Conservation (phyloP, 2,329 filamentous ascomycete species). For the Ceratocystis colombiana region DNA sequence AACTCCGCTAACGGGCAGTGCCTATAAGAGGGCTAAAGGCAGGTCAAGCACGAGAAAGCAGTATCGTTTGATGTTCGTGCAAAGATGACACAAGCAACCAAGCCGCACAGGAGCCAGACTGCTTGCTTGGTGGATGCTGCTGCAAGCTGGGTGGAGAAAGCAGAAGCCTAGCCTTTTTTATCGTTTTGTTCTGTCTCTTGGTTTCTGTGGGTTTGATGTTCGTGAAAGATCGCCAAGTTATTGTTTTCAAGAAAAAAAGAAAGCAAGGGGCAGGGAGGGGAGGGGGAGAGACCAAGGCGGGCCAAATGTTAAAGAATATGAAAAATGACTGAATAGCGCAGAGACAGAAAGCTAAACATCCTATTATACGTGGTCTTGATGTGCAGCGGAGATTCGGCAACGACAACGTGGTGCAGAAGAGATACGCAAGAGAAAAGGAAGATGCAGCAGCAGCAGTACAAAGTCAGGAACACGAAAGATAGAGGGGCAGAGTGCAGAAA, state of each 20-base stretch:
- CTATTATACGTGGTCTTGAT: neutral
- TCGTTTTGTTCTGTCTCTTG: neutral
- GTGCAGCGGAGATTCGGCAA: neutral
- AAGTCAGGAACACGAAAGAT: neutral
- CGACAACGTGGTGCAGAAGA: neutral
- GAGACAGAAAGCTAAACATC: constrained; percentile 13
- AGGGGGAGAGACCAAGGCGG: neutral
- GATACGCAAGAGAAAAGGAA: neutral
- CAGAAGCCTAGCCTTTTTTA: neutral
- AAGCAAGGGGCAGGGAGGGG: neutral
- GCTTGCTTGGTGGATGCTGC: neutral
- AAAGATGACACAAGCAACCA: constrained; percentile 12
- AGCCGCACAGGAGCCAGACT: neutral
- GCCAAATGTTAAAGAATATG: constrained; percentile 3
- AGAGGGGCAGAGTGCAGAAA: neutral
- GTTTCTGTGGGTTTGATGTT: constrained; percentile 1
- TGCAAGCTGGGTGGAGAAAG: neutral
- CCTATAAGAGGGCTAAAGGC: neutral
- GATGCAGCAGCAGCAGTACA: neutral
- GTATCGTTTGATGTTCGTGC: constrained; percentile 2
- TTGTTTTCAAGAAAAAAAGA: neutral
- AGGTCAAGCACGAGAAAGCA: neutral
- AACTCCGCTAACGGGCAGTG: neutral
- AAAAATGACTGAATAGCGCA: constrained; percentile 4
- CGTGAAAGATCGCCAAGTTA: constrained; percentile 5